Percentiles rank a stretch among this genome's conserved stretches.
These are phyloP conservation scores for Arxiozyma telluris DNA, from an alignment of 1,139 yeast genomes.

Conservation along the genomic window DNA sequence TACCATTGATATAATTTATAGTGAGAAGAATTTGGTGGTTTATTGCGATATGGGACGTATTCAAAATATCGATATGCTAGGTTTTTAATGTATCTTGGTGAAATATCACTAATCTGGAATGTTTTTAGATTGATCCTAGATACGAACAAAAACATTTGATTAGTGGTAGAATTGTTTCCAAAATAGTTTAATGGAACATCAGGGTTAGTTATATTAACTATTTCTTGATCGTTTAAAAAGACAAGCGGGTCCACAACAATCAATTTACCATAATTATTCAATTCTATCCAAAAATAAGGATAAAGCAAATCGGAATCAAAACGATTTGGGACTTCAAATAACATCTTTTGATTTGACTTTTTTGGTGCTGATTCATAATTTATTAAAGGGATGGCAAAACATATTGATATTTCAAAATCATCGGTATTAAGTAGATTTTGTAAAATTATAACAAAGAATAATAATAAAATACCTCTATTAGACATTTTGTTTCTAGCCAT, in stretches of 20 bases:
- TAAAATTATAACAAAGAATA: constrained; percentile 19
- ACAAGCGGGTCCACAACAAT: constrained; percentile 23
- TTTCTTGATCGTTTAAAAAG: constrained; percentile 12
- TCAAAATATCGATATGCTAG: constrained; percentile 16
- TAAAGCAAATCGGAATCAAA: constrained; percentile 21
- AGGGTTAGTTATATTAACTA: constrained; percentile 10
- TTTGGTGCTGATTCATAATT: constrained; percentile 8
- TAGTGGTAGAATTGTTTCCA: constrained; percentile 8
- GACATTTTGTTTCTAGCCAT: constrained; percentile 19
- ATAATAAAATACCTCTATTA: constrained; percentile 17
- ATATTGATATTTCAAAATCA: constrained; percentile 10
- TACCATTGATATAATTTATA: constrained; percentile 9
- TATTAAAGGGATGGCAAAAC: constrained; percentile 21
- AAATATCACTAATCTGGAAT: constrained; percentile 12
- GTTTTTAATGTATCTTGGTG: constrained; percentile 20
- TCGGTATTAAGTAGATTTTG: constrained; percentile 10
- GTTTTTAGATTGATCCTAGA: constrained; percentile 11
- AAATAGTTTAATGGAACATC: constrained; percentile 11
- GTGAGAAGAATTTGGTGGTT: constrained; percentile 7
- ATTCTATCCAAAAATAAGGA: constrained; percentile 25
- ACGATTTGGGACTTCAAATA: constrained; percentile 16
- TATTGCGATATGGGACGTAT: constrained; percentile 3
- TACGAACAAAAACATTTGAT: constrained; percentile 17
- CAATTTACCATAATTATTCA: constrained; percentile 7
- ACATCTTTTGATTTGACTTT: constrained; percentile 3